Evolutionary conservation across 192 early-diverging fungal genomes (phyloP), one percentile per base, ranked within the genome.

Genomic region (Gonapodya prolifera): DNA sequence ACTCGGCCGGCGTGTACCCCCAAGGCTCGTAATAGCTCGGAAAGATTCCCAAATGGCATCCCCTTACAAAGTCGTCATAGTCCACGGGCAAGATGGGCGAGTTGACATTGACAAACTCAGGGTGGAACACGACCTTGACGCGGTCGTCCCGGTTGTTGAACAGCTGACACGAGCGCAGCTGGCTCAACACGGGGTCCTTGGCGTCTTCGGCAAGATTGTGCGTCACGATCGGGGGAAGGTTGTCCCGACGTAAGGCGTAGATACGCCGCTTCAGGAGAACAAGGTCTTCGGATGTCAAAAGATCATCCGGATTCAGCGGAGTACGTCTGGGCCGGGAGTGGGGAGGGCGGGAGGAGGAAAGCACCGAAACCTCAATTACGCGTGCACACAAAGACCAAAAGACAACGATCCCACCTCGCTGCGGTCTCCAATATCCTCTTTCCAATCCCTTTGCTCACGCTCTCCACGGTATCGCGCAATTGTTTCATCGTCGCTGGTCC

Each of bases 41-140:
- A 86, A 99, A 99, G 0, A 99, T 95, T 81, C 97, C 97, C 83
- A 97, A 84, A 78, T 97, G 96, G 77, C 93, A 95, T 69, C 96
- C 97, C 79, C 97, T 91, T 75, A 99, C 93, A 85, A 99, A 99
- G 78, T 99, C 97, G 80, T 99, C 97, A 81, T 99, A 99, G 81
- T 99, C 97, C 70, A 99, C 84, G 18, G 91, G 90, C 34, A 97
- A 84, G 2, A 99, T 83, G 0, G 97, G 97, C 85, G 94, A 95
- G 88, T 96, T 97, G 33, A 94, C 86, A 84, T 92, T 96, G 73
- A 99, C 85, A 85, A 97, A 99, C 83, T 99, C 96, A n/a, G 97
- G 97, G 78, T 99, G 97, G 91, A 96, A 99, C 2, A 99, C 88
- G 17, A 99, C 87, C 86, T 97, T 99, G 82, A 97, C 96, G 76